Conservation (phyloP, 192 early-diverging fungal genomes). For the Coemansia sp. region DNA sequence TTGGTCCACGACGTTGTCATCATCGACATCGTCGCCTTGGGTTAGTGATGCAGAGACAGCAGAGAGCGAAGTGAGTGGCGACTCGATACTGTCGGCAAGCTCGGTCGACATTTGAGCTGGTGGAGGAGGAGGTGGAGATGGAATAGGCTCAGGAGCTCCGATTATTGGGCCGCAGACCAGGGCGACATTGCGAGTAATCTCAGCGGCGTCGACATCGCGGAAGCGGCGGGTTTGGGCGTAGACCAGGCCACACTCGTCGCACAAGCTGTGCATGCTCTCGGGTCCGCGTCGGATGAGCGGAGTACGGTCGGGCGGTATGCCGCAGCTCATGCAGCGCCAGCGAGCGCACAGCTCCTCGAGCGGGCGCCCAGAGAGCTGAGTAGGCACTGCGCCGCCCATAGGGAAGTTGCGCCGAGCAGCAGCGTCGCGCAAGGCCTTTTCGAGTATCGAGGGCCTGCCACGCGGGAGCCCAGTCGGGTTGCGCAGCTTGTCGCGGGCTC, state of each 20-base stretch:
- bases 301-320: constrained; percentile 42
- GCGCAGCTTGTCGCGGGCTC: constrained; percentile 40
- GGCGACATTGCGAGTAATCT: constrained; percentile 32
- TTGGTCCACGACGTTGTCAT: neutral
- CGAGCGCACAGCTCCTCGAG: constrained; percentile 45
- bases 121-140: neutral
- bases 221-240: constrained; percentile 21
- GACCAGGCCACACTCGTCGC: constrained; percentile 38
- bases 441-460: constrained; percentile 51
- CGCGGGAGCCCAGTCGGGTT: constrained; percentile 52
- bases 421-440: constrained; percentile 52
- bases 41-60: neutral
- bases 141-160: neutral
- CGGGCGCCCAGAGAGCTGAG: constrained; percentile 30
- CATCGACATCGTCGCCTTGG: neutral
- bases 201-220: constrained; percentile 20
- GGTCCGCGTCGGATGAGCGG: constrained; percentile 48
- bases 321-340: constrained; percentile 55
- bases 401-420: constrained; percentile 18
- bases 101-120: neutral
- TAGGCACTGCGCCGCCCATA: constrained; percentile 30
- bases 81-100: neutral
- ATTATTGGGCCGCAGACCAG: constrained; percentile 28
- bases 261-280: constrained; percentile 54
- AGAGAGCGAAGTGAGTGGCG: neutral